phyloP scores from a whole-genome alignment of 768 basidiomycete genomes.

The Leucocoprinus sp. region DNA sequence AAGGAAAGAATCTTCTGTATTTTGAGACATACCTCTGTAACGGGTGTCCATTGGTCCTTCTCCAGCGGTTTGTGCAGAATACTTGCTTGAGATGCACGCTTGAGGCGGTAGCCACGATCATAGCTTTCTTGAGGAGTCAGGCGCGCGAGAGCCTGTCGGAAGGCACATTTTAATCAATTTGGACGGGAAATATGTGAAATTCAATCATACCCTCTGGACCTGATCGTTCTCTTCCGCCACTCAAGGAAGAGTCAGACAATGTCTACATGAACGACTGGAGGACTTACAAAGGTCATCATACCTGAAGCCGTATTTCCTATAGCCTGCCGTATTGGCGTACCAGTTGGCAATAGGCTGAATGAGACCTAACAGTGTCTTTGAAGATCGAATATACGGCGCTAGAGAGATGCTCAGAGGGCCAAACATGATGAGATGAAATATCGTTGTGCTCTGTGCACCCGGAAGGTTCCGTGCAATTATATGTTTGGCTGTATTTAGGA shows the following conservation, averaged over 20 bases:
- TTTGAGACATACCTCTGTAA: slow-evolving; percentile 52
- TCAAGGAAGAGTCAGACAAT: slow-evolving; percentile 19
- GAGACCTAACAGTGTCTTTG: slow-evolving; percentile 55
- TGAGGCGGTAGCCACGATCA: slow-evolving; percentile 87
- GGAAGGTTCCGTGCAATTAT: slow-evolving; percentile 29
- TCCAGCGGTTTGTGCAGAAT: slow-evolving; percentile 74
- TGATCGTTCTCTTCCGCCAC: slow-evolving; percentile 72
- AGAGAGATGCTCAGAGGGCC: slow-evolving; percentile 67
- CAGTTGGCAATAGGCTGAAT: slow-evolving; percentile 74
- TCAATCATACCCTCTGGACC: slow-evolving; percentile 62
- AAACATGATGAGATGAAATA: slow-evolving; percentile 30
- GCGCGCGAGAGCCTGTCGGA: slow-evolving; percentile 68
- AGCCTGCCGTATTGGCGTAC: slow-evolving; percentile 76
- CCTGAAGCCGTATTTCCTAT: slow-evolving; percentile 80
- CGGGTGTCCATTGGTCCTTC: slow-evolving; percentile 71
- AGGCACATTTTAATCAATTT: neutral
- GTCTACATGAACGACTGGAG: slow-evolving; percentile 10
- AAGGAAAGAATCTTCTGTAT: too few species aligned
- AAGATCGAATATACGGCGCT: slow-evolving; percentile 67
- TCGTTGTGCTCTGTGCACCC: slow-evolving; percentile 13
- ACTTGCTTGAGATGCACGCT: slow-evolving; percentile 72
- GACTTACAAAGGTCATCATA: slow-evolving; percentile 92
- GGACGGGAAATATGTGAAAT: neutral
- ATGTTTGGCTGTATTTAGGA: slow-evolving; percentile 38
- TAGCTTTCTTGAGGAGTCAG: slow-evolving; percentile 73